phyloP scores from a whole-genome alignment of 2,329 filamentous ascomycete species.

The Aspergillus versicolor region DNA sequence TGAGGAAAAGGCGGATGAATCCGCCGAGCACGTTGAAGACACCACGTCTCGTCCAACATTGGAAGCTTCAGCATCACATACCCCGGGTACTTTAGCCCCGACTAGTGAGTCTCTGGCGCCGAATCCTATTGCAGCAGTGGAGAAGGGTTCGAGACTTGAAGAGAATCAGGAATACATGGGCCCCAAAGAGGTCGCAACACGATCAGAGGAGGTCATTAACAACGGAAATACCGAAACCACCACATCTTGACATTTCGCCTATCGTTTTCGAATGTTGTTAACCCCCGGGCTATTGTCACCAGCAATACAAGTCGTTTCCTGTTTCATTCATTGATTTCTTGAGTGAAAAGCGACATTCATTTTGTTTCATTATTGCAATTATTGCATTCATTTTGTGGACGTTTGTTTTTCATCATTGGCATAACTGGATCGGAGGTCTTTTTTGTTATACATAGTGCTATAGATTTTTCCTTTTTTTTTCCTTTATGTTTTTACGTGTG shows the following conservation, averaged over 20 bases:
- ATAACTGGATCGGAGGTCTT: conserved; percentile 17
- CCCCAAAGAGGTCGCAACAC: conserved; percentile 38
- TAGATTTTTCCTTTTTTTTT: conserved; percentile 17
- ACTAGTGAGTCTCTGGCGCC: conserved; percentile 11
- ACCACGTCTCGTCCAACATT: conserved; percentile 17
- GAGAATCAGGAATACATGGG: conserved; percentile 20
- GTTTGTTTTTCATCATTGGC: conserved; percentile 10
- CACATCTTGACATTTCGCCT: conserved; percentile 22
- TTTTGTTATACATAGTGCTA: conserved; percentile 21
- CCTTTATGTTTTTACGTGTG: conserved; percentile 1
- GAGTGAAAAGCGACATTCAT: conserved; percentile 15
- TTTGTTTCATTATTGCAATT: conserved; percentile 11
- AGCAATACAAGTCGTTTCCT: conserved; percentile 3
- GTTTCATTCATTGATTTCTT: conserved; percentile 8
- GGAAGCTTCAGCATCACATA: conserved; percentile 23
- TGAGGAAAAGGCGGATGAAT: conserved; percentile 50
- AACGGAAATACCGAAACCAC: conserved; percentile 24
- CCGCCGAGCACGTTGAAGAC: conserved; percentile 40
- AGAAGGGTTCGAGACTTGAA: conserved; percentile 14
- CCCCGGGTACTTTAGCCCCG: conserved; percentile 18
- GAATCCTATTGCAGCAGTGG: conserved; percentile 9
- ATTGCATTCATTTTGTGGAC: conserved; percentile 3
- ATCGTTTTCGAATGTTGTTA: background rate
- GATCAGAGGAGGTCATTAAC: conserved; percentile 35
- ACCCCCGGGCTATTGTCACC: background rate